These are phyloP conservation scores for Mycosarcoma maydis DNA, from an alignment of 1,284 basidiomycete species.

Conservation along the genomic window DNA sequence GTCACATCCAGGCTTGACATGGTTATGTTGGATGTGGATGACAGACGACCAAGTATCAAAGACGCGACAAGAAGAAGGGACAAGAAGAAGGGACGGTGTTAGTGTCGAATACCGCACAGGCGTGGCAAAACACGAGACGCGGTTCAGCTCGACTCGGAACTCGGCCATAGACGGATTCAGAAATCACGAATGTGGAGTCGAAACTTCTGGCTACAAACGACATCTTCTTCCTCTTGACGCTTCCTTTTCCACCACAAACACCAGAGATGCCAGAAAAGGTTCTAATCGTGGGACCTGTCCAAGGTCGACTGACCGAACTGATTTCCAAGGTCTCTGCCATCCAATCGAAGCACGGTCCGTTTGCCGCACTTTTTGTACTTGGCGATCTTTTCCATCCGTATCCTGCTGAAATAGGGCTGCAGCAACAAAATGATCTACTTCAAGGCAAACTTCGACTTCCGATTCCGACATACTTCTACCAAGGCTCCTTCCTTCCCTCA, in stretches of 20 bases:
- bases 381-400: conserved; percentile 85
- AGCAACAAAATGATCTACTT: conserved; percentile 74
- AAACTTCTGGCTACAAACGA: background rate
- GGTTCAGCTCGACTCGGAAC: conserved; percentile 34
- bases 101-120: background rate
- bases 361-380: conserved; percentile 83
- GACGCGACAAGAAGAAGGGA: no score
- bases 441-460: conserved; percentile 78
- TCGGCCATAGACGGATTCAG: no score
- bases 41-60: no score
- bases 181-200: conserved; percentile 13
- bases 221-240: conserved; percentile 5
- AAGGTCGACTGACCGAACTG: conserved; percentile 78
- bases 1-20: conserved; percentile 42
- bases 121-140: background rate
- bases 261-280: conserved; percentile 69
- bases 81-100: background rate
- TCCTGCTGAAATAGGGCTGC: conserved; percentile 62
- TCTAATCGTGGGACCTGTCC: conserved; percentile 84
- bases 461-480: conserved; percentile 89
- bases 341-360: conserved; percentile 92
- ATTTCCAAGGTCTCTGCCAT: conserved; percentile 85
- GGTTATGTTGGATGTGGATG: no score
- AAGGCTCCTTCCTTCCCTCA: conserved; percentile 72
- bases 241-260: background rate